These are phyloP conservation scores for Pseudogymnoascus sp. DNA, from an alignment of 2,329 filamentous ascomycete genomes.

Conservation along the genomic window DNA sequence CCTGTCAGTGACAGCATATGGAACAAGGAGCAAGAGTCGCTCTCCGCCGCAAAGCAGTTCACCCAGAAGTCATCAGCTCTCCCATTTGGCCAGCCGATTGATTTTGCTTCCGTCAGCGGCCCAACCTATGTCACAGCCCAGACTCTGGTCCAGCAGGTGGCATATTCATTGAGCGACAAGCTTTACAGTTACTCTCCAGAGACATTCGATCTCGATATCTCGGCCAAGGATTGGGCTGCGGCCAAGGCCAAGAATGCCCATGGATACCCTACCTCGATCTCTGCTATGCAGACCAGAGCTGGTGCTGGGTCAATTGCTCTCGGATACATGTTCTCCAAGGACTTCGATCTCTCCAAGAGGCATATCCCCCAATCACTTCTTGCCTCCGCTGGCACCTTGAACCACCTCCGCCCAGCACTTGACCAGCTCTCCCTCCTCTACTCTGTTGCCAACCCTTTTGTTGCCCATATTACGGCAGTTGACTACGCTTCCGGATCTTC, in stretches of 20 bases:
- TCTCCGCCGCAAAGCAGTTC: constrained; percentile 21
- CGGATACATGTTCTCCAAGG: constrained; percentile 95
- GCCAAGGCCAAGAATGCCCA: constrained; percentile 68
- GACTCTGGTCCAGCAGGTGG: constrained; percentile 88
- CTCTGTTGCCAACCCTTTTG: constrained; percentile 83
- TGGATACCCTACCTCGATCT: constrained; percentile 68
- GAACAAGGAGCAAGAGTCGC: constrained; percentile 21
- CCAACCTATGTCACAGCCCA: constrained; percentile 91
- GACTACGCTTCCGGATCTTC: constrained; percentile 63
- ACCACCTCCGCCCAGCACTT: constrained; percentile 70
- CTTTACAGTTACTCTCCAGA: constrained; percentile 95
- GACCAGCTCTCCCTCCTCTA: constrained; percentile 91
- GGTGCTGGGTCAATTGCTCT: constrained; percentile 87
- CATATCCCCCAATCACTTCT: constrained; percentile 86
- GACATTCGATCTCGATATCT: constrained; percentile 81
- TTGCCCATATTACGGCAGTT: constrained; percentile 82
- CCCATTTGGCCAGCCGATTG: constrained; percentile 47
- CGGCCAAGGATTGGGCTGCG: constrained; percentile 68
- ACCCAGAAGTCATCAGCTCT: constrained; percentile 39
- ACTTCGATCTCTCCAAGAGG: constrained; percentile 87
- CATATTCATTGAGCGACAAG: constrained; percentile 91
- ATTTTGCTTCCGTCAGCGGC: constrained; percentile 60
- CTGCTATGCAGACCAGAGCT: constrained; percentile 75
- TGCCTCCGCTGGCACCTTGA: constrained; percentile 74
- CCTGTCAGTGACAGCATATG: constrained; percentile 23